Percentiles rank a stretch among this genome's conserved stretches.
These are phyloP conservation scores for Lasiodiplodia theobromae DNA, from an alignment of 2,329 filamentous ascomycete genomes.

Conservation along the genomic window DNA sequence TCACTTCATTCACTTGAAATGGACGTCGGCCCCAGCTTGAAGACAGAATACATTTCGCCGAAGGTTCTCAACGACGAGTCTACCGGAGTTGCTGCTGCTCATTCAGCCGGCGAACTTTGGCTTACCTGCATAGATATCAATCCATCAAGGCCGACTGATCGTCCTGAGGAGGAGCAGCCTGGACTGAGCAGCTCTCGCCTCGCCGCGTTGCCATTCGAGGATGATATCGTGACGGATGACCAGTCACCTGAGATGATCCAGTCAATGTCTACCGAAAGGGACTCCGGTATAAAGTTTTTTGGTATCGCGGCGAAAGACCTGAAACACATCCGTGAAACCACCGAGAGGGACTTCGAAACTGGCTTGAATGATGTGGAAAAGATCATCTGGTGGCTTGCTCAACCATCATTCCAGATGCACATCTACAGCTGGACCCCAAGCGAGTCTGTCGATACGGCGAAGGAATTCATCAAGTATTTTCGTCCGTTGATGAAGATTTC, in stretches of 20 bases:
- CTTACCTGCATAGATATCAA: background rate
- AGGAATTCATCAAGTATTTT: background rate
- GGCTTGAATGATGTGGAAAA: too few species aligned
- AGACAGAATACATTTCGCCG: background rate
- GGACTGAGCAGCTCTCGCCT: background rate
- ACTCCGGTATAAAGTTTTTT: too few species aligned
- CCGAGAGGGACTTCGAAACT: too few species aligned
- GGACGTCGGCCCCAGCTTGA: background rate
- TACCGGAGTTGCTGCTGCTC: background rate
- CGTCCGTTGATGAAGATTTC: background rate
- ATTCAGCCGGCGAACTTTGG: background rate
- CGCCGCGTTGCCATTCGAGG: background rate
- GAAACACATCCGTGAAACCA: too few species aligned
- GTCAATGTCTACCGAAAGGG: too few species aligned
- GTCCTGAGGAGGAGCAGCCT: background rate
- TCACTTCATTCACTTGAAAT: background rate
- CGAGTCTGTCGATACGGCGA: background rate
- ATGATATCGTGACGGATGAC: background rate
- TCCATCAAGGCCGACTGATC: background rate
- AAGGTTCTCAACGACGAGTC: background rate
- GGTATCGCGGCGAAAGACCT: too few species aligned
- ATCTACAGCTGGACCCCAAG: background rate
- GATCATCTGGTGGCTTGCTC: background rate
- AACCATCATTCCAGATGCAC: background rate
- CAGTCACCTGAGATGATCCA: too few species aligned